These are phyloP conservation scores for Apostasia ramifera DNA, from an alignment of 106 monocot species.

Conservation along the genomic window DNA sequence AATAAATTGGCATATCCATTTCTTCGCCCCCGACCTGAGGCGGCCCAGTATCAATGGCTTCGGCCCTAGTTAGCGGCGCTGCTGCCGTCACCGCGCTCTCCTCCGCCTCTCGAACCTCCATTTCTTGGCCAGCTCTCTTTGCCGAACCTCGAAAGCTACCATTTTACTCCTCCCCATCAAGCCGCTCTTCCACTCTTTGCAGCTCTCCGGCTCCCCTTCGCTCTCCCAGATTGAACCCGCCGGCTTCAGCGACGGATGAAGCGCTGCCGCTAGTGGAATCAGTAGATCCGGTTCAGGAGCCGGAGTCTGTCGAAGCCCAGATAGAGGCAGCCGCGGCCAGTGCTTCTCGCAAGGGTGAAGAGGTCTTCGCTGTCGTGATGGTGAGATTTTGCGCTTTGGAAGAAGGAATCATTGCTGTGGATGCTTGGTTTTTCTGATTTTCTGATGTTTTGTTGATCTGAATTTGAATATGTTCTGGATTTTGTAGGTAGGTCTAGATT, in stretches of 20 bases:
- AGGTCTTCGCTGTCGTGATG: conserved; percentile 86
- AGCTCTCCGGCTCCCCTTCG: background rate
- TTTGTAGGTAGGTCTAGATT: too few relatives aligned
- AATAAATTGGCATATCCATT: too few relatives aligned
- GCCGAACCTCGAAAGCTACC: background rate
- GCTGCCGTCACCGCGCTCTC: background rate
- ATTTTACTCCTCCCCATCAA: conserved; percentile 1
- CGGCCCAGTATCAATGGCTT: background rate
- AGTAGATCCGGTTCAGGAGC: conserved; percentile 10
- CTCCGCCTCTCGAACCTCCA: background rate
- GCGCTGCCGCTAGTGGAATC: conserved; percentile 10
- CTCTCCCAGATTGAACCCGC: conserved; percentile 12
- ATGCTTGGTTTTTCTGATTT: background rate
- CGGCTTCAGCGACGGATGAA: conserved; percentile 15
- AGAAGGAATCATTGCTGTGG: background rate
- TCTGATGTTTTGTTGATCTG: background rate
- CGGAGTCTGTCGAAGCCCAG: conserved; percentile 62
- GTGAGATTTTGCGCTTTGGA: conserved; percentile 15
- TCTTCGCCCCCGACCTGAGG: too few relatives aligned
- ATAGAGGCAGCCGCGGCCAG: conserved; percentile 37
- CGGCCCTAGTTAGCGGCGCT: background rate
- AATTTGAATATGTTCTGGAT: background rate
- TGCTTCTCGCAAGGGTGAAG: conserved; percentile 47
- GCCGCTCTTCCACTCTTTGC: conserved; percentile 8
- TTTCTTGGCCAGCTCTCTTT: background rate